These are phyloP conservation scores for Carex pumila DNA, from an alignment of 176 grass and related monocot species.

Conservation along the genomic window DNA sequence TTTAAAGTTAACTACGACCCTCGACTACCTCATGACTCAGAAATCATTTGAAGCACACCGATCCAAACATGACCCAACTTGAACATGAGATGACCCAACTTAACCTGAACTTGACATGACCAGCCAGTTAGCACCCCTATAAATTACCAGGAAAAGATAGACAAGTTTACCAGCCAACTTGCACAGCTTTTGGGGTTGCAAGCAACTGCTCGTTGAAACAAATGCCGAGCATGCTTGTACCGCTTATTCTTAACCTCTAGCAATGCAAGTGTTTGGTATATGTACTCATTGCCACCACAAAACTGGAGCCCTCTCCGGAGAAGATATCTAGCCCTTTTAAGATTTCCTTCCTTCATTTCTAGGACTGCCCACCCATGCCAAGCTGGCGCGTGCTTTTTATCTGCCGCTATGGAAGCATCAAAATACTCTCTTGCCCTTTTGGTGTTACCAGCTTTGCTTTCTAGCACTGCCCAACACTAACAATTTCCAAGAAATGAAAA, in stretches of 20 bases:
- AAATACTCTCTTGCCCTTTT: constrained; percentile 81
- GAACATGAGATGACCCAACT: neutral
- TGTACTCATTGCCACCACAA: constrained; percentile 95
- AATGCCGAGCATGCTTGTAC: constrained; percentile 60
- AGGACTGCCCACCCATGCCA: constrained; percentile 98
- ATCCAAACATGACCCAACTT: neutral
- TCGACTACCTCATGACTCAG: neutral
- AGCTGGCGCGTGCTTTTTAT: constrained; percentile 77
- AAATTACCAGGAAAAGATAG: constrained; percentile 24
- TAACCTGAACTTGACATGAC: neutral
- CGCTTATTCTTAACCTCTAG: constrained; percentile 88
- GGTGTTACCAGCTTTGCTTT: constrained; percentile 77
- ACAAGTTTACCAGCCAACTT: constrained; percentile 94
- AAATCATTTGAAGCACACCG: neutral
- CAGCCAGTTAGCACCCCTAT: neutral
- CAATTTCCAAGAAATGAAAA: constrained; percentile 24
- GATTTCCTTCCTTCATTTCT: constrained; percentile 94
- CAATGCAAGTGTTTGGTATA: constrained; percentile 97
- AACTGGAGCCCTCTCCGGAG: constrained; percentile 78
- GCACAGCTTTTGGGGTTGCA: constrained; percentile 96
- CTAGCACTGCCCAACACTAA: constrained; percentile 97
- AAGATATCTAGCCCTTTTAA: constrained; percentile 85
- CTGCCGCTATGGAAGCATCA: constrained; percentile 91
- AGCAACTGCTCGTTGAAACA: constrained; percentile 80
- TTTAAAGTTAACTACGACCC: neutral